A percentile compares a stretch with the other conserved stretches of the same genome.
Evolutionary conservation across 176 grass and related monocot genomes (phyloP).

Genomic region (Poa pratensis): DNA sequence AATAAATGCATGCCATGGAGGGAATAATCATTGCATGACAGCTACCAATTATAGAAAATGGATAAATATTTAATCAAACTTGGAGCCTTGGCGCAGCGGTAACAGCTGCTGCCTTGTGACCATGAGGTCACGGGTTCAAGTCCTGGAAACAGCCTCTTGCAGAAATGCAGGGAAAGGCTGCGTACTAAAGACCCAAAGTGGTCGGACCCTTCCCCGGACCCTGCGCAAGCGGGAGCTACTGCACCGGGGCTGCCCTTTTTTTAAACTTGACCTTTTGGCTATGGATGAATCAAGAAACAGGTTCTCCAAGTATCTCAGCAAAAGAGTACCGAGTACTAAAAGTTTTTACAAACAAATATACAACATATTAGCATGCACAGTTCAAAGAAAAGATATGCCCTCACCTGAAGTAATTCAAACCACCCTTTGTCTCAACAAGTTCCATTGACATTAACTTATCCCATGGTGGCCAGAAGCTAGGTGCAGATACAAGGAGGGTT

Average conservation of each 20-base stretch:
- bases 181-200: too few species aligned
- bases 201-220: too few species aligned
- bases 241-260: too few species aligned
- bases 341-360: background rate
- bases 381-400: background rate
- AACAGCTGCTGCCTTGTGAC: too few species aligned
- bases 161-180: too few species aligned
- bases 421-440: slow-evolving; percentile 74
- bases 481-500: slow-evolving; percentile 81
- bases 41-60: background rate
- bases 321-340: background rate
- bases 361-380: slow-evolving; percentile 1
- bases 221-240: too few species aligned
- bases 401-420: slow-evolving; percentile 92
- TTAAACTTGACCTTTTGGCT: background rate
- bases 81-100: too few species aligned
- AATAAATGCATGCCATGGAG: background rate
- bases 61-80: slow-evolving; percentile 9
- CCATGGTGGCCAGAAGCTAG: slow-evolving; percentile 80
- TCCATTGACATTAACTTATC: slow-evolving; percentile 90
- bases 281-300: slow-evolving; percentile 12
- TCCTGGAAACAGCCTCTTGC: too few species aligned
- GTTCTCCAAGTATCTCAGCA: background rate
- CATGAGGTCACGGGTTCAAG: too few species aligned
- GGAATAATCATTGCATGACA: background rate